A percentile compares a stretch with the other conserved stretches of the same genome.
phyloP scores from a whole-genome alignment of 768 basidiomycete species.

The Suillus ampliporus region DNA sequence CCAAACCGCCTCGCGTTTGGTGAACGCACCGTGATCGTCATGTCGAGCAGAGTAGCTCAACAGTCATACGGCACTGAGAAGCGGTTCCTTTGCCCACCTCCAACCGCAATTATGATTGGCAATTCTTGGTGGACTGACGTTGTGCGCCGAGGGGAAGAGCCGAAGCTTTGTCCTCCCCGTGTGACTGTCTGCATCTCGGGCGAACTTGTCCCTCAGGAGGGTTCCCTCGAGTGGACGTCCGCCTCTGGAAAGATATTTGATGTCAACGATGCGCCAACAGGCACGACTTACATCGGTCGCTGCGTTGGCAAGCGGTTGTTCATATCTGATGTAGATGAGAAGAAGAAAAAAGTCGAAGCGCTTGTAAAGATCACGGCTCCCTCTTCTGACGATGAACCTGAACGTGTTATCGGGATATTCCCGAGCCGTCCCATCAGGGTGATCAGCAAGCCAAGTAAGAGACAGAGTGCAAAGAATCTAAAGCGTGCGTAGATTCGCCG shows the following conservation, averaged over 20 bases:
- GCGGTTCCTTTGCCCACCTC: conserved; percentile 92
- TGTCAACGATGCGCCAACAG: conserved; percentile 74
- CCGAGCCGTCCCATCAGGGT: conserved; percentile 96
- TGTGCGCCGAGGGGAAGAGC: conserved; percentile 72
- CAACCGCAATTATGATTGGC: conserved; percentile 92
- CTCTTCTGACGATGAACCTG: conserved; percentile 78
- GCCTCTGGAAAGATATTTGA: conserved; percentile 86
- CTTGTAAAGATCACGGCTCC: conserved; percentile 88
- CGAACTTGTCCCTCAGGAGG: conserved; percentile 85
- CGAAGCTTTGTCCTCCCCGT: conserved; percentile 76
- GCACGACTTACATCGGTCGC: conserved; percentile 89
- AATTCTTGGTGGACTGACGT: conserved; percentile 94
- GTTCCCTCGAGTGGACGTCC: conserved; percentile 86
- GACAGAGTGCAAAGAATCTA: conserved; percentile 90
- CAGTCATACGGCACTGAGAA: conserved; percentile 98
- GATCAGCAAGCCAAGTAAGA: conserved; percentile 97
- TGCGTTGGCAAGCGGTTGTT: conserved; percentile 95
- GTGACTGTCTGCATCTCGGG: conserved; percentile 93
- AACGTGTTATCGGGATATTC: conserved; percentile 87
- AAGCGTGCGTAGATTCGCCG: conserved; percentile 67
- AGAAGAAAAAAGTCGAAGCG: conserved; percentile 95
- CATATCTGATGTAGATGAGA: conserved; percentile 94
- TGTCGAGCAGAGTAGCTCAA: conserved; percentile 98
- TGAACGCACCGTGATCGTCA: conserved; percentile 92
- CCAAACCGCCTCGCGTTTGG: conserved; percentile 88